phyloP scores from a whole-genome alignment of 2,329 filamentous ascomycete genomes.

The Orbilia javanica region DNA sequence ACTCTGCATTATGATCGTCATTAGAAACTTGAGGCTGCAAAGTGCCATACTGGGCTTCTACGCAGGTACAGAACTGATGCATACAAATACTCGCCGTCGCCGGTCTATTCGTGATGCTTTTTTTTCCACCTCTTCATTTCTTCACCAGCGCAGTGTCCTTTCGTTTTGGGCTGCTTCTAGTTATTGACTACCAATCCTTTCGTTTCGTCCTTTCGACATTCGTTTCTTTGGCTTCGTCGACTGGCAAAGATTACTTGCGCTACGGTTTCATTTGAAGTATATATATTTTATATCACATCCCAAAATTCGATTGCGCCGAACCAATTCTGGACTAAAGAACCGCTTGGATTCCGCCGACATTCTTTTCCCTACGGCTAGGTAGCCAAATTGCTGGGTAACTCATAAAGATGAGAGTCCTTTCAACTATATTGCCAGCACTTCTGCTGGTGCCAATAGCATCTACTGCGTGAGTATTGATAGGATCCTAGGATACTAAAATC shows the following conservation, averaged over 20 bases:
- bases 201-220: conserved; percentile 34
- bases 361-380: conserved; percentile 14
- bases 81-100: conserved; percentile 53
- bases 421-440: conserved; percentile 38
- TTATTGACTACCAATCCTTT: conserved; percentile 32
- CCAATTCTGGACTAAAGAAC: background rate
- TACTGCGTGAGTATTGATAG: conserved; percentile 22
- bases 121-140: conserved; percentile 19
- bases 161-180: conserved; percentile 33
- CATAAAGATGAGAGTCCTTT: conserved; percentile 38
- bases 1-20: conserved; percentile 15
- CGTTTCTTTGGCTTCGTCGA: conserved; percentile 25
- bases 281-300: conserved; percentile 16
- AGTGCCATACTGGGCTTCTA: conserved; percentile 21
- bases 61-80: conserved; percentile 29
- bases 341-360: background rate
- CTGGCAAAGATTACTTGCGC: background rate
- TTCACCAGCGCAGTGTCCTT: conserved; percentile 52
- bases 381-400: conserved; percentile 1
- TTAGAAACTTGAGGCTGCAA: conserved; percentile 3
- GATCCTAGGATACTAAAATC: background rate
- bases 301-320: conserved; percentile 16
- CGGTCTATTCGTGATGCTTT: conserved; percentile 1
- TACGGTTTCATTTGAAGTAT: conserved; percentile 12
- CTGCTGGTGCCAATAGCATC: conserved; percentile 47